Conservation (phyloP, 2,329 filamentous ascomycete species). For the Penicillium sp. region DNA sequence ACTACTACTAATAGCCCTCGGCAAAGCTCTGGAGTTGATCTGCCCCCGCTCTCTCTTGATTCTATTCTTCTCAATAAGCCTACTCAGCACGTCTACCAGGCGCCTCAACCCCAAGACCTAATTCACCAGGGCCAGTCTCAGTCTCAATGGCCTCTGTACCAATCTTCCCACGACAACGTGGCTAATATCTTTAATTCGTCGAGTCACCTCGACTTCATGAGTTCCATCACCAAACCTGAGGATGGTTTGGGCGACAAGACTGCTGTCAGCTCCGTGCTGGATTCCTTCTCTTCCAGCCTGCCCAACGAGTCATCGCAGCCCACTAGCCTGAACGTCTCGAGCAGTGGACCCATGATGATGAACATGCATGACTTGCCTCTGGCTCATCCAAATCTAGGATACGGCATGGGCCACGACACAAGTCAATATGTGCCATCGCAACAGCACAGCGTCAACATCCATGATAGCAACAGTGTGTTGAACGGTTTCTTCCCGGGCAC, state of each 20-base stretch:
- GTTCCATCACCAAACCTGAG: conserved; percentile 34
- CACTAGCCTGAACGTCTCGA: conserved; percentile 28
- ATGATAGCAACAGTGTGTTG: conserved; percentile 34
- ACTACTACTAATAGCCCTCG: conserved; percentile 39
- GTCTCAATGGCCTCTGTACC: conserved; percentile 37
- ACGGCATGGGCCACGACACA: conserved; percentile 31
- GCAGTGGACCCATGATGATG: conserved; percentile 31
- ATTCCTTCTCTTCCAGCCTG: conserved; percentile 32
- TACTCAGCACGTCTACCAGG: conserved; percentile 32
- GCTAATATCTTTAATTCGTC: conserved; percentile 34
- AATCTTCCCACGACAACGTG: conserved; percentile 35
- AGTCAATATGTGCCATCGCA: conserved; percentile 35
- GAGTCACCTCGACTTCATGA: conserved; percentile 35
- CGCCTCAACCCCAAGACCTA: conserved; percentile 31
- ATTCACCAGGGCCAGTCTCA: conserved; percentile 32
- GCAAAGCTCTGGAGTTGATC: conserved; percentile 31
- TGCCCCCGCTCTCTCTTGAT: conserved; percentile 38
- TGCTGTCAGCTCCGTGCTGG: conserved; percentile 35
- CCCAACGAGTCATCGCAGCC: conserved; percentile 34
- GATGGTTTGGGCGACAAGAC: conserved; percentile 35
- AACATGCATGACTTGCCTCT: conserved; percentile 37
- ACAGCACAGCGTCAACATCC: conserved; percentile 27
- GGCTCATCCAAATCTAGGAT: conserved; percentile 31
- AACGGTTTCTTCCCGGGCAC: conserved; percentile 32
- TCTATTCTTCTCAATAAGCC: conserved; percentile 34